Conservation (phyloP, 106 monocot species). For the Posidonia australis region DNA sequence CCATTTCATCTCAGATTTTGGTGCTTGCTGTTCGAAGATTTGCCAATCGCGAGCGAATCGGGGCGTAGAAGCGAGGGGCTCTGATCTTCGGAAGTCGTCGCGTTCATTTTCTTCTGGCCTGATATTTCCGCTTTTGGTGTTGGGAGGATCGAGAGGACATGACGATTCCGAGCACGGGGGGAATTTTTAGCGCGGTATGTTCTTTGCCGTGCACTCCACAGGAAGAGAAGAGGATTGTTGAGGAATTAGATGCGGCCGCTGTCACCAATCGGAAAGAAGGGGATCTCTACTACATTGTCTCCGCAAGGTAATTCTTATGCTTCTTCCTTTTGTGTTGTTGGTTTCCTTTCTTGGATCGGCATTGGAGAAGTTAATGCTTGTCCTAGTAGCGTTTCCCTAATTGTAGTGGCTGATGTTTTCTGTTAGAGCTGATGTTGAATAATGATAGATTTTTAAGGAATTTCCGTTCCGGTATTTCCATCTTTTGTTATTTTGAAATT, state of each 20-base stretch:
- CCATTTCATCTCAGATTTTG: background rate
- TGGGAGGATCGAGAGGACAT: slow-evolving; percentile 4
- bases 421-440: no score
- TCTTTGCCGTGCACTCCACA: slow-evolving; percentile 17
- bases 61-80: background rate
- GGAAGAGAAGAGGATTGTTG: slow-evolving; percentile 20
- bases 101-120: background rate
- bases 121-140: background rate
- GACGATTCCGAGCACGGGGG: slow-evolving; percentile 17
- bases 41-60: background rate
- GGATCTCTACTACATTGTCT: slow-evolving; percentile 22
- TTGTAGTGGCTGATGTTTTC: no score
- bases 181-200: background rate
- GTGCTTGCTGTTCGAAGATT: background rate
- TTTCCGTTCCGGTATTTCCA: no score
- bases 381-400: background rate
- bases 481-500: no score
- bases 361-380: no score
- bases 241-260: slow-evolving; percentile 13
- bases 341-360: background rate
- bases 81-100: background rate
- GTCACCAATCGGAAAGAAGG: slow-evolving; percentile 11
- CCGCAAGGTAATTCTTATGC: slow-evolving; percentile 8
- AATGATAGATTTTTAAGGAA: no score
- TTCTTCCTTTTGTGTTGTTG: background rate